Evolutionary conservation across 169 alveolate species (phyloP), one percentile per base, ranked within the genome.

Genomic region (Eimeria acervulina): DNA sequence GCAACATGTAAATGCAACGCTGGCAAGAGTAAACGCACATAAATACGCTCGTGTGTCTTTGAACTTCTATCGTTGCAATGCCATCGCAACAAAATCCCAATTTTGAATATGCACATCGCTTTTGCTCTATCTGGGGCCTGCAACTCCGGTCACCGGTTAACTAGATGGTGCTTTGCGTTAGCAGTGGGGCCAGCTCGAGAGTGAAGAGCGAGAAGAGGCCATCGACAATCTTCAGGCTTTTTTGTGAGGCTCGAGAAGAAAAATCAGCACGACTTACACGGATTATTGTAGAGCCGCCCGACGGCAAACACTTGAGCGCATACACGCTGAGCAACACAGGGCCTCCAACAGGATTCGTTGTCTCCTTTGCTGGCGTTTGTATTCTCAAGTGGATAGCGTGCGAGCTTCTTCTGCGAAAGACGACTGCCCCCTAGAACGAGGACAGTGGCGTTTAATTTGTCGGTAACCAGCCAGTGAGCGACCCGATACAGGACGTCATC

Each of bases 341-440:
- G 93, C 61, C 81, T 61, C 93, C 93, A 87, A 10, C 51, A 26
- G 63, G 44, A 7, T 87, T 38, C 63, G 13, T 13, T 28, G 0
- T n/a, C 61, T 21, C 38, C 42, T 2, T 26, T 26, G 66, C 31
- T 5, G 13, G 4, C 5, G 38, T 15, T 28, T 13, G 7, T 36
- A 6, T 28, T n/a, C 6, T 55, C 66, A 47, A 5, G 28, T 51
- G 76, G 2, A 28, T 17, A 26, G 19, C 15, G 59, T 23, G 21
- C 72, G n/a, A 21, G 0, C 7, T 19, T 12, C 33, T 44, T 87
- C 44, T 31, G 17, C 81, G 47, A 40, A 21, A 23, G 66, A 6
- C 93, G 83, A 38, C n/a, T 59, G 42, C 93, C 93, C 33, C 93
- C 93, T 42, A 87, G 40, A 61, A 87, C 63, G 40, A 87, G 93